phyloP scores from a whole-genome alignment of 2,329 filamentous ascomycete species.

The Fusarium avenaceum region DNA sequence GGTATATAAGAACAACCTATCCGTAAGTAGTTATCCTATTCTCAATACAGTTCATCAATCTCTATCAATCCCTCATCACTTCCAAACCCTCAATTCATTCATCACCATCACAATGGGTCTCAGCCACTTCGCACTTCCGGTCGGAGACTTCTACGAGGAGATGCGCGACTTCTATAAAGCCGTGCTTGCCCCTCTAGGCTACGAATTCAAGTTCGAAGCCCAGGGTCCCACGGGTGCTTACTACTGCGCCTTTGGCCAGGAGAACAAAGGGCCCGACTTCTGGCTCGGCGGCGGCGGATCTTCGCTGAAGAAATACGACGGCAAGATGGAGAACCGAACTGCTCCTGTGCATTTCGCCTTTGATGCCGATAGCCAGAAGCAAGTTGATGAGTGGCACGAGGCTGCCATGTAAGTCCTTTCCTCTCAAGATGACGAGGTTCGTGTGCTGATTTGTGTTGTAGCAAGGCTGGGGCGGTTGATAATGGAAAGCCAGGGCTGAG shows the following conservation, averaged over 20 bases:
- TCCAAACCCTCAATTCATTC: neutral
- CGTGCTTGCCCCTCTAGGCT: constrained; percentile 46
- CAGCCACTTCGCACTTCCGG: constrained; percentile 42
- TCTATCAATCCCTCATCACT: neutral
- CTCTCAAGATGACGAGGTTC: rapidly evolving
- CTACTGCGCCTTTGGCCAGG: constrained; percentile 44
- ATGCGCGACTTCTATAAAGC: constrained; percentile 51
- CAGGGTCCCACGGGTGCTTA: constrained; percentile 12
- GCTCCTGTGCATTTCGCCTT: constrained; percentile 46
- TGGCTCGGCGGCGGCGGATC: constrained; percentile 44
- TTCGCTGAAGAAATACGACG: constrained; percentile 44
- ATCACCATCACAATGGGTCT: constrained; percentile 18
- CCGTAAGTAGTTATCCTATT: neutral
- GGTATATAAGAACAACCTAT: constrained; percentile 22
- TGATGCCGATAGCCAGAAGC: constrained; percentile 27
- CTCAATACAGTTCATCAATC: neutral
- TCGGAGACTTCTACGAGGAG: constrained; percentile 44
- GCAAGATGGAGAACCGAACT: constrained; percentile 37
- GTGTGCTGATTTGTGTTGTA: constrained; percentile 18
- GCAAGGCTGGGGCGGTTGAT: constrained; percentile 60
- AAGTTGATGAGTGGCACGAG: constrained; percentile 47
- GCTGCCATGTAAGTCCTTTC: constrained; percentile 42
- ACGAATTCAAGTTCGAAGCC: constrained; percentile 40
- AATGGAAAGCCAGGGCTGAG: constrained; percentile 64
- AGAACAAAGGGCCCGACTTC: constrained; percentile 40